Evolutionary conservation across 768 basidiomycete genomes (phyloP), one percentile per base, ranked within the genome.

Genomic region (Dictyophora rubrovolvata): DNA sequence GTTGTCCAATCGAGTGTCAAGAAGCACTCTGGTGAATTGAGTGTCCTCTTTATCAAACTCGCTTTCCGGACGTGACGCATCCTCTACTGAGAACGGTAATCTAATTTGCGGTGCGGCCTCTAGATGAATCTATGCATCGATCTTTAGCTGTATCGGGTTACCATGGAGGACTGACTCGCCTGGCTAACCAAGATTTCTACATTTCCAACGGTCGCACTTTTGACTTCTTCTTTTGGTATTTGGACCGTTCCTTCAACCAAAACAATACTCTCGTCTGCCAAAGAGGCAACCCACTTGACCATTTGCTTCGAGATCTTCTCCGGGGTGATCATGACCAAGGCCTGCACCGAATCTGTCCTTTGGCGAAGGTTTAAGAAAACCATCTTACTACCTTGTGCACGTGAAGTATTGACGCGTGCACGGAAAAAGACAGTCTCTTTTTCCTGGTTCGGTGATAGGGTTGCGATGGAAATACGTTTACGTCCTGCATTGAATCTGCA

Each of bases 1-100:
- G 74, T 93, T 91, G 73, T 96, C 92, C 55, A 99, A 81, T 57
- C 96, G 88, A 2, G 95, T 98, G 66, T 96, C 91, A 48, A 98
- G 80, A 20, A 89, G 79, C 42, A 99, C 94, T 55, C 81, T 83
- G 63, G 86, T 90, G 69, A 79, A 85, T 64, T 87, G 85, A 20
- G 72, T 74, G 37, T 80, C 73, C 11, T 77, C 75, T 81, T 74
- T 70, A 56, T 85, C 82, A 48, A 79, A 77, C 48, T 89, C 88
- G 8, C 76, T 74, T 63, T 95, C 93, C 0, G 93, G 81, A 35
- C 94, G 81, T 46, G 86, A 80, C 22, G 95, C 95, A 69, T 98
- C 96, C 36, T 95, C 94, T 22, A 98, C 77, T 35, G 87, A 84
- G 75, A 99, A 98, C 0, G 95, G 93, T 34, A 97, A 78, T 49